Conservation (phyloP, 345 rosid species). For the Populus simonii region DNA sequence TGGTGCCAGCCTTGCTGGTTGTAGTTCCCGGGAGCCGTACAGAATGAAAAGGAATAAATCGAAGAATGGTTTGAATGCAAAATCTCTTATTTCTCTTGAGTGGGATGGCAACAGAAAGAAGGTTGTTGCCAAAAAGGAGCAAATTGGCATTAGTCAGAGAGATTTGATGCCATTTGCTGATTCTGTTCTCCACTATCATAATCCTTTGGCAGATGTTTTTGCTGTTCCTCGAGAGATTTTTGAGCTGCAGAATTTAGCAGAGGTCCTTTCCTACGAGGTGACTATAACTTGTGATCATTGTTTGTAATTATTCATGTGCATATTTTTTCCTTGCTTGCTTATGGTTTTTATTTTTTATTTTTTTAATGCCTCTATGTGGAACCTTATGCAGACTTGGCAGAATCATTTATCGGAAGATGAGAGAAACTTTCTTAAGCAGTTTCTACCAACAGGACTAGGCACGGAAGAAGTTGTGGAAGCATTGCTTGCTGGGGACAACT, state of each 20-base stretch:
- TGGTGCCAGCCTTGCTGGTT: constrained; percentile 55
- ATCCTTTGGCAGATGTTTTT: constrained; percentile 58
- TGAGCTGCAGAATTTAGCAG: constrained; percentile 60
- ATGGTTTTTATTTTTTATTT: background rate
- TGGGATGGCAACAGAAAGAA: constrained; percentile 63
- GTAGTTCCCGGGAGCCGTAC: constrained; percentile 51
- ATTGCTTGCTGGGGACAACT: constrained; percentile 70
- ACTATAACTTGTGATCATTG: constrained; percentile 6
- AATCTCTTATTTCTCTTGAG: constrained; percentile 73
- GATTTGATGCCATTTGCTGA: constrained; percentile 59
- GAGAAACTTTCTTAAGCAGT: constrained; percentile 60
- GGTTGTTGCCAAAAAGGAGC: constrained; percentile 84
- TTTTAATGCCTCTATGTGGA: constrained; percentile 6
- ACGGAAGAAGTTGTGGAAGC: constrained; percentile 51
- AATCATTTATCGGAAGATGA: constrained; percentile 64
- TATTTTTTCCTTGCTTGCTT: constrained; percentile 9
- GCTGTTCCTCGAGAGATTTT: constrained; percentile 64
- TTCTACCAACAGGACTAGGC: constrained; percentile 69
- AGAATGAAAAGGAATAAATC: constrained; percentile 60
- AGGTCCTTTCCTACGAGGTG: constrained; percentile 82
- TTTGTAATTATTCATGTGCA: constrained; percentile 5
- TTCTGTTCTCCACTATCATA: constrained; percentile 35
- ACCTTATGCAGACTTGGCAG: constrained; percentile 64
- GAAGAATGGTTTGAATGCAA: constrained; percentile 43
- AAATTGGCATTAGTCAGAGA: constrained; percentile 67